phyloP scores from a whole-genome alignment of 1,284 basidiomycete species.

The Sanghuangporus weigelae region DNA sequence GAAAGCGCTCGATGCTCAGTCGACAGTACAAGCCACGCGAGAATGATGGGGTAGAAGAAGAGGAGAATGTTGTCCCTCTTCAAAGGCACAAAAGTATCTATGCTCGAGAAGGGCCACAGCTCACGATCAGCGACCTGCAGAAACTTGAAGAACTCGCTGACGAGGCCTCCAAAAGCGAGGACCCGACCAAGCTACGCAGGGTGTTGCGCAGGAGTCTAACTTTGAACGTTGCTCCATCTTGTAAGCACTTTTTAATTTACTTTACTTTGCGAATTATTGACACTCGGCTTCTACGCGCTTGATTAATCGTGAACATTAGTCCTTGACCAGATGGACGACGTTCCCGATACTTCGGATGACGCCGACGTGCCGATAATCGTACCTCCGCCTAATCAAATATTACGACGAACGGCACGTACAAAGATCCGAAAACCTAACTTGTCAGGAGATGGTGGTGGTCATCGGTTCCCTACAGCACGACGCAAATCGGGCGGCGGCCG shows the following conservation, averaged over 20 bases:
- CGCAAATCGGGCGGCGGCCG: conserved; percentile 35
- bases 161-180: conserved; percentile 77
- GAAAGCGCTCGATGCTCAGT: conserved; percentile 87
- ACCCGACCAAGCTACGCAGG: conserved; percentile 78
- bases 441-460: conserved; percentile 71
- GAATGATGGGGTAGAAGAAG: conserved; percentile 67
- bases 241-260: conserved; percentile 6
- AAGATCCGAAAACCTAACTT: conserved; percentile 90
- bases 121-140: conserved; percentile 91
- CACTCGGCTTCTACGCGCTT: conserved; percentile 10
- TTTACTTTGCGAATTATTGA: conserved; percentile 12
- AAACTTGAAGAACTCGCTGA: conserved; percentile 90
- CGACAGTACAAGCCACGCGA: conserved; percentile 77
- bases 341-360: conserved; percentile 66
- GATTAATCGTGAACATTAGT: conserved; percentile 31
- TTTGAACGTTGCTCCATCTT: conserved; percentile 76
- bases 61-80: conserved; percentile 56
- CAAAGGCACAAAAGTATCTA: conserved; percentile 62
- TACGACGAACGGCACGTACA: conserved; percentile 89
- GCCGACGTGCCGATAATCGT: conserved; percentile 88
- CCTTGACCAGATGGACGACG: conserved; percentile 61
- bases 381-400: conserved; percentile 81
- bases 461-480: conserved; percentile 66
- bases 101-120: conserved; percentile 57
- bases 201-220: conserved; percentile 86